Evolutionary conservation across 2,329 filamentous ascomycete genomes (phyloP).

Genomic region (Colletotrichum euphorbiae): DNA sequence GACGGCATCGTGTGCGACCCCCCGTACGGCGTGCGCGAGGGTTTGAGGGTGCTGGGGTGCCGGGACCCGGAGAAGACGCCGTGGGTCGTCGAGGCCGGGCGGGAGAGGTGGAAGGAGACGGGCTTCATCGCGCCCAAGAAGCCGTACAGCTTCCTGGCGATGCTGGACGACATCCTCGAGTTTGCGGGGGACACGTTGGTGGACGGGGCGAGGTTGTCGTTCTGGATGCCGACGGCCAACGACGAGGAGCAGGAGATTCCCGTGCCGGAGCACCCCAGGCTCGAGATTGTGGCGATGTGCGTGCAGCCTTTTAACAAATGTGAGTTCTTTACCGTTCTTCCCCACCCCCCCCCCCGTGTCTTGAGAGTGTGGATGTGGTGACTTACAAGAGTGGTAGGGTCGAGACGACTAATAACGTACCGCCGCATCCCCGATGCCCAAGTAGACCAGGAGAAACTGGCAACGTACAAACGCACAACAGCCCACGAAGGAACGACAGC

Average conservation of each 20-base stretch:
- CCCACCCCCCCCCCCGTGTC: not conserved
- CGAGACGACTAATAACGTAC: constrained; percentile 89
- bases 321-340: constrained; percentile 53
- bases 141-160: constrained; percentile 90
- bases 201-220: constrained; percentile 81
- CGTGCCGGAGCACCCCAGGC: constrained; percentile 79
- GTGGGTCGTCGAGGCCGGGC: constrained; percentile 75
- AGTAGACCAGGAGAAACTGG: constrained; percentile 60
- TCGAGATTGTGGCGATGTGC: constrained; percentile 81
- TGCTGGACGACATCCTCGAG: constrained; percentile 89
- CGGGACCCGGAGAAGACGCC: constrained; percentile 72
- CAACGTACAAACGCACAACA: constrained; percentile 44
- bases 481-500: constrained; percentile 60
- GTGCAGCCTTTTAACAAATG: constrained; percentile 92
- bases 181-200: constrained; percentile 85
- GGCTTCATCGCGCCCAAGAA: constrained; percentile 88
- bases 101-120: constrained; percentile 74
- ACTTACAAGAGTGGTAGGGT: constrained; percentile 68
- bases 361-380: not conserved
- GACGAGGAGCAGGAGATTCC: constrained; percentile 81
- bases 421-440: constrained; percentile 72
- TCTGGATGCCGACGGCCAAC: constrained; percentile 97
- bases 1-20: constrained; percentile 97
- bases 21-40: constrained; percentile 94
- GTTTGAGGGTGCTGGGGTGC: constrained; percentile 85